These are phyloP conservation scores for Suhomyces vadensis DNA, from an alignment of 805 yeast genomes.

Conservation along the genomic window DNA sequence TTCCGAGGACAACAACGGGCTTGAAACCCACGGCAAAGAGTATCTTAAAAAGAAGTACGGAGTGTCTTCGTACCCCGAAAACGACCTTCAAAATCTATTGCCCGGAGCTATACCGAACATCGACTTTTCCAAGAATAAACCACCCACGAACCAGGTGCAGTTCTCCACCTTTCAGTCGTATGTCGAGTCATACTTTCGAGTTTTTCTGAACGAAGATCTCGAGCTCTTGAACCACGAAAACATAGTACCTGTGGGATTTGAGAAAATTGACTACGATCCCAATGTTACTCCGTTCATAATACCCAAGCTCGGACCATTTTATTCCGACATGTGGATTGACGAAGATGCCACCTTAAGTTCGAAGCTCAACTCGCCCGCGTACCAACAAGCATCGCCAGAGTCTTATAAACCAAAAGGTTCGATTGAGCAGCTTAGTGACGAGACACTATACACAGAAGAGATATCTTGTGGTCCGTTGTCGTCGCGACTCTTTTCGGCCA, in stretches of 20 bases:
- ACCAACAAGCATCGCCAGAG: constrained; percentile 42
- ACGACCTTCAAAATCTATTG: constrained; percentile 68
- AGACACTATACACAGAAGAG: constrained; percentile 64
- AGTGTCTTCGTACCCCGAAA: constrained; percentile 86
- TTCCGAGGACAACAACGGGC: constrained; percentile 57
- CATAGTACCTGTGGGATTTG: constrained; percentile 54
- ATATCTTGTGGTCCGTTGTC: constrained; percentile 91
- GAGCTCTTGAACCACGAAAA: constrained; percentile 65
- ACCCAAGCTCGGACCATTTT: constrained; percentile 83
- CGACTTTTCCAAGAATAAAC: constrained; percentile 79
- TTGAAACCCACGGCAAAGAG: constrained; percentile 70
- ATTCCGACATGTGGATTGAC: constrained; percentile 82
- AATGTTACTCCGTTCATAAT: constrained; percentile 69
- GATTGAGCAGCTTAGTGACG: constrained; percentile 58
- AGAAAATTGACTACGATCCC: constrained; percentile 57
- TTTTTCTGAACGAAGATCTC: constrained; percentile 77
- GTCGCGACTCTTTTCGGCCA: constrained; percentile 78
- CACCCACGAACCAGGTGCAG: constrained; percentile 81
- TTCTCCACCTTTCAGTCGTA: constrained; percentile 83
- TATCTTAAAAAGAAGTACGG: constrained; percentile 75
- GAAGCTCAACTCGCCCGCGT: constrained; percentile 49
- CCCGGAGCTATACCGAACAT: constrained; percentile 89
- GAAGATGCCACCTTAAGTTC: constrained; percentile 60
- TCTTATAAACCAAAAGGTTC: constrained; percentile 59
- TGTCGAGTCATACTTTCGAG: constrained; percentile 81